Percentiles rank a stretch among this genome's conserved stretches.
Conservation (phyloP, 768 basidiomycete genomes). For the Lenzites betulinus region DNA sequence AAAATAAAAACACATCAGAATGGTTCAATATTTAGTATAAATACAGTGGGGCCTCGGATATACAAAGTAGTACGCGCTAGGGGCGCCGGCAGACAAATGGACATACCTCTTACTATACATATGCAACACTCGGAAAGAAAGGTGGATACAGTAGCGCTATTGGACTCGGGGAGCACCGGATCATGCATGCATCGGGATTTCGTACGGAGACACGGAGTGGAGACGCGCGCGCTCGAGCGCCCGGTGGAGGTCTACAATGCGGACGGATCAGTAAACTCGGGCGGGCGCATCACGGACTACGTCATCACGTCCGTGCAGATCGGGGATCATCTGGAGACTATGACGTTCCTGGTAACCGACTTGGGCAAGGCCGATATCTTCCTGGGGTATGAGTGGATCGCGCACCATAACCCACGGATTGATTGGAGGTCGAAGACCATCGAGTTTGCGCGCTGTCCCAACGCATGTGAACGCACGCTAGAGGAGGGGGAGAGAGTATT, state of each 20-base stretch:
- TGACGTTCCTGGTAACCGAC: slow-evolving; percentile 14
- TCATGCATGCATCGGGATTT: slow-evolving; percentile 24
- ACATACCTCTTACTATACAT: slow-evolving; percentile 11
- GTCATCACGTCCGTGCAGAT: not conserved
- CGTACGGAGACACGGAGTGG: slow-evolving; percentile 4
- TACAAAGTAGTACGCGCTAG: slow-evolving; percentile 16
- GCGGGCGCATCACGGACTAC: slow-evolving; percentile 17
- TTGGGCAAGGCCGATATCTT: slow-evolving; percentile 16
- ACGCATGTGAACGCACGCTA: not conserved
- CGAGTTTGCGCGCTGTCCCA: slow-evolving; percentile 11
- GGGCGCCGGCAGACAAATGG: slow-evolving; percentile 6
- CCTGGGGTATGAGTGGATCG: slow-evolving; percentile 23
- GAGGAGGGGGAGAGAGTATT: not conserved
- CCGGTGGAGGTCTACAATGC: slow-evolving; percentile 19
- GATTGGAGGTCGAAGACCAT: slow-evolving; percentile 19
- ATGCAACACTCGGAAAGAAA: slow-evolving; percentile 2
- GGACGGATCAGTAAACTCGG: slow-evolving; percentile 13
- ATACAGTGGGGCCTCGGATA: not conserved
- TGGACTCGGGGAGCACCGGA: slow-evolving; percentile 29
- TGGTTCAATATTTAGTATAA: slow-evolving; percentile 3
- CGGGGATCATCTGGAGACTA: slow-evolving; percentile 14
- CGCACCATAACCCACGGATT: slow-evolving; percentile 23
- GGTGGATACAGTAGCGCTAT: slow-evolving; percentile 14
- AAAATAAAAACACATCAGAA: slow-evolving; percentile 7
- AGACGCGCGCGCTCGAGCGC: not conserved